A percentile compares a stretch with the other conserved stretches of the same genome.
Conservation (phyloP, 2,329 filamentous ascomycete genomes). For the Penicillium occitanis region DNA sequence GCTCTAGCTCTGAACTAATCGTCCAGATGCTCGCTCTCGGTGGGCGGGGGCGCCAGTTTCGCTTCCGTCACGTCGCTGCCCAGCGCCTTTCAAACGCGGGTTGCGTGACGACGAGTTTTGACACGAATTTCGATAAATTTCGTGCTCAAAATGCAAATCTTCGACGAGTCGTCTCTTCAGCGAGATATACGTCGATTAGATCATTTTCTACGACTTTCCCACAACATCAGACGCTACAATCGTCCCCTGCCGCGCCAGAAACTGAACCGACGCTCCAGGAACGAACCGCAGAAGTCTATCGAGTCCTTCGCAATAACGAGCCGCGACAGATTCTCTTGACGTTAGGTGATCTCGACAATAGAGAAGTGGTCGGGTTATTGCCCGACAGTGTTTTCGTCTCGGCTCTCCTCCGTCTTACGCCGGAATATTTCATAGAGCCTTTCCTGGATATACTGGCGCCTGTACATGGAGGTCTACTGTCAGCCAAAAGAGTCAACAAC, state of each 20-base stretch:
- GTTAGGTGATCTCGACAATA: constrained; percentile 34
- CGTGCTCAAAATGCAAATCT: not conserved
- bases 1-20: not conserved
- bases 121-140: not conserved
- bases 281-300: constrained; percentile 26
- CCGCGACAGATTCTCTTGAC: constrained; percentile 43
- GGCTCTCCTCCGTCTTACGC: constrained; percentile 63
- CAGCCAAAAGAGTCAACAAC: constrained; percentile 44
- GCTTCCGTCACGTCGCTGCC: not conserved
- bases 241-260: not conserved
- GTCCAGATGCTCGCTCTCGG: not conserved
- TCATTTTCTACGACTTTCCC: constrained; percentile 3
- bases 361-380: constrained; percentile 40
- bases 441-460: constrained; percentile 50
- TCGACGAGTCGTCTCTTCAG: not conserved
- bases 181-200: not conserved
- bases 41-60: constrained; percentile 4
- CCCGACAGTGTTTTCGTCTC: constrained; percentile 61
- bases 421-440: constrained; percentile 51
- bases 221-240: not conserved
- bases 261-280: not conserved
- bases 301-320: constrained; percentile 37
- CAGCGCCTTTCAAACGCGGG: not conserved
- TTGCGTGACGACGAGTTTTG: not conserved
- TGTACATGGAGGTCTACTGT: constrained; percentile 51